phyloP scores from a whole-genome alignment of 2,329 filamentous ascomycete species.

The Fusarium proliferatum region DNA sequence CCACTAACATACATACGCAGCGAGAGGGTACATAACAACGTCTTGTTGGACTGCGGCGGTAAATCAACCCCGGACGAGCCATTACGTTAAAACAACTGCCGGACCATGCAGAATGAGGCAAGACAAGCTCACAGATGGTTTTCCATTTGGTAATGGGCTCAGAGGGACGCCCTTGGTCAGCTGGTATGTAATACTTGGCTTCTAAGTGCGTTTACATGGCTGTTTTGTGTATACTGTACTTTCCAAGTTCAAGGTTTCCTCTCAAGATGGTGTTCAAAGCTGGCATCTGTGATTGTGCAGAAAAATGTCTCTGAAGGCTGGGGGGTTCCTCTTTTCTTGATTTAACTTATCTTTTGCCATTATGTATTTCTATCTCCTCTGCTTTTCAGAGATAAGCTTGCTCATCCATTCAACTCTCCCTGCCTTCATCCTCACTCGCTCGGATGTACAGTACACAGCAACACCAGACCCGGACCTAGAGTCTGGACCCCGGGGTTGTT shows the following conservation, averaged over 20 bases:
- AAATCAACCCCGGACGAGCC: constrained; percentile 40
- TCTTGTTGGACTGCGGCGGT: constrained; percentile 28
- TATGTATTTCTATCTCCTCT: constrained; percentile 55
- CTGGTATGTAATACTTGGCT: constrained; percentile 29
- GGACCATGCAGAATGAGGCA: constrained; percentile 48
- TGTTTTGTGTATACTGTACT: constrained; percentile 13
- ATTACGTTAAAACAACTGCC: constrained; percentile 48
- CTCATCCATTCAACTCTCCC: constrained; percentile 29
- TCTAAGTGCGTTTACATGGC: accelerated
- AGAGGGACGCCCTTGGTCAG: constrained; percentile 38
- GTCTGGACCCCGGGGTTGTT: constrained; percentile 4
- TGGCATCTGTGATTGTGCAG: constrained; percentile 28
- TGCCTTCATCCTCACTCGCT: constrained; percentile 32
- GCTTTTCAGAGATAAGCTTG: constrained; percentile 48
- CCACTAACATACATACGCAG: constrained; percentile 14
- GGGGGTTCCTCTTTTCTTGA: constrained; percentile 38
- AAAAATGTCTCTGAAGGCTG: constrained; percentile 31
- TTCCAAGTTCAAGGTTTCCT: background rate
- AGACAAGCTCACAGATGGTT: constrained; percentile 38
- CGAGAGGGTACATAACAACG: background rate
- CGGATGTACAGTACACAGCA: constrained; percentile 15
- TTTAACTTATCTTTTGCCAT: constrained; percentile 49
- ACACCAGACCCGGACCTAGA: constrained; percentile 7
- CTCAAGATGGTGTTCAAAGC: constrained; percentile 27
- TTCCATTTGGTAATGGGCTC: constrained; percentile 48